A percentile compares a stretch with the other conserved stretches of the same genome.
These are phyloP conservation scores for Fusarium globosum DNA, from an alignment of 2,329 filamentous ascomycete genomes.

Conservation along the genomic window DNA sequence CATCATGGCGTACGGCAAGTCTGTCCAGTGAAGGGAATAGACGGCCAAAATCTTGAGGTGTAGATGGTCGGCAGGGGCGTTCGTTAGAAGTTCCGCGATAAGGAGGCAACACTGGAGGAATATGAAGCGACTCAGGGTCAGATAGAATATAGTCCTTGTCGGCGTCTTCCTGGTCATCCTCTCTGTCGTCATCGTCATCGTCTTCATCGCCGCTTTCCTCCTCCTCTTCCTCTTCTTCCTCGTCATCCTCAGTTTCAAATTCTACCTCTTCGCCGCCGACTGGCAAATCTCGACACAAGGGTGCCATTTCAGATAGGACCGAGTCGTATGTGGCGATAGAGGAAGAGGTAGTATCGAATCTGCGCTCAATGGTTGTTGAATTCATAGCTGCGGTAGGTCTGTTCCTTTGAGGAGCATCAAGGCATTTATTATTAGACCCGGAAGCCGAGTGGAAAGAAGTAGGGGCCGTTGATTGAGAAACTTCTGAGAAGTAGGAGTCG, in stretches of 20 bases:
- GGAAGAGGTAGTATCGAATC: slow-evolving; percentile 47
- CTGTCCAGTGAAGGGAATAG: slow-evolving; percentile 88
- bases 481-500: slow-evolving; percentile 45
- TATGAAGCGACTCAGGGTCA: slow-evolving; percentile 48
- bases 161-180: slow-evolving; percentile 42
- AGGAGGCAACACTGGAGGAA: slow-evolving; percentile 64
- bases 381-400: slow-evolving; percentile 24
- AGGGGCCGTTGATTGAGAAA: slow-evolving; percentile 45
- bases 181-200: slow-evolving; percentile 51
- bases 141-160: slow-evolving; percentile 44
- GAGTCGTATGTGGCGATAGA: slow-evolving; percentile 87
- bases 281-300: slow-evolving; percentile 39
- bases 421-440: slow-evolving; percentile 38
- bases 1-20: slow-evolving; percentile 87
- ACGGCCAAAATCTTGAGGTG: slow-evolving; percentile 82
- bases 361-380: slow-evolving; percentile 19
- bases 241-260: slow-evolving; percentile 37
- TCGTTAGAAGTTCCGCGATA: slow-evolving; percentile 70
- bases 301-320: slow-evolving; percentile 58
- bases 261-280: slow-evolving; percentile 41
- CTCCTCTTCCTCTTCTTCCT: slow-evolving; percentile 33
- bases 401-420: slow-evolving; percentile 16
- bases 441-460: slow-evolving; percentile 44
- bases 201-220: slow-evolving; percentile 39
- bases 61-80: slow-evolving; percentile 77